Evolutionary conservation across 805 yeast genomes (phyloP).

Genomic region (Suhomyces emberorum): DNA sequence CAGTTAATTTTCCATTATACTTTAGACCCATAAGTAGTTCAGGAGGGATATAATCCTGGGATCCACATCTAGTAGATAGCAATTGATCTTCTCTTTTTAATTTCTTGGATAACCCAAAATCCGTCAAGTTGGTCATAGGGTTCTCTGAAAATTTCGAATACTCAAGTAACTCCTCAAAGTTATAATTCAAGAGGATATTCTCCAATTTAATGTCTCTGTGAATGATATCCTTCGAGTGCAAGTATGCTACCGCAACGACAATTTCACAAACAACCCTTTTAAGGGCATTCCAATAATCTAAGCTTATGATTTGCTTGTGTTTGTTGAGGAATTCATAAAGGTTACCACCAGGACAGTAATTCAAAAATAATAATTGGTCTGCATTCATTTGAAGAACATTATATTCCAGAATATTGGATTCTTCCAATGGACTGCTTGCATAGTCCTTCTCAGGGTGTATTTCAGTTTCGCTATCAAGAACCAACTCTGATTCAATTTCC

Average conservation of each 20-base stretch:
- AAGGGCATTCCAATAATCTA: constrained; percentile 46
- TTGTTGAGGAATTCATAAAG: constrained; percentile 57
- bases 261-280: constrained; percentile 69
- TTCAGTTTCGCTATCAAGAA: constrained; percentile 18
- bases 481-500: constrained; percentile 19
- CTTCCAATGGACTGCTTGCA: not conserved
- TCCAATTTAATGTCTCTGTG: constrained; percentile 94
- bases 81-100: constrained; percentile 59
- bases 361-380: constrained; percentile 55
- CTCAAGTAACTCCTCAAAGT: constrained; percentile 17
- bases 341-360: constrained; percentile 84
- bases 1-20: constrained; percentile 88
- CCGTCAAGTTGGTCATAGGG: constrained; percentile 64
- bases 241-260: constrained; percentile 62
- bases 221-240: constrained; percentile 66
- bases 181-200: constrained; percentile 56
- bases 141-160: constrained; percentile 5
- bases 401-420: not conserved
- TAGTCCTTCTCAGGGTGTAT: constrained; percentile 3
- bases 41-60: constrained; percentile 95
- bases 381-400: constrained; percentile 16
- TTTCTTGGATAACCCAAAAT: constrained; percentile 81
- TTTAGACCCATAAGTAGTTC: constrained; percentile 87
- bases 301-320: constrained; percentile 31
- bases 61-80: constrained; percentile 88